Evolutionary conservation across 2,329 filamentous ascomycete genomes (phyloP).

Genomic region (Mycocentrospora acerina): DNA sequence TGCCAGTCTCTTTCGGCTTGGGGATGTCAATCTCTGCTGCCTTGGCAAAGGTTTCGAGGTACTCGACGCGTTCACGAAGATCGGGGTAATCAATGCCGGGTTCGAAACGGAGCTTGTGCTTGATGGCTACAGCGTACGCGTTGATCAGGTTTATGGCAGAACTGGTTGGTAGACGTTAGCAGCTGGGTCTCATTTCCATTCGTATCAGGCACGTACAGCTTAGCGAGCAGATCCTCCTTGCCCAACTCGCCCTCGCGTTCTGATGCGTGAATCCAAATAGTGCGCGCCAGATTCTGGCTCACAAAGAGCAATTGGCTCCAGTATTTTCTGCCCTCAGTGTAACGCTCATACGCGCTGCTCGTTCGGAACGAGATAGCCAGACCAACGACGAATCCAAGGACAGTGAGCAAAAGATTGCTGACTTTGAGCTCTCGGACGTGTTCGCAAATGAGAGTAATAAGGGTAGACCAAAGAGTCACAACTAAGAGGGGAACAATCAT

Average conservation of each 20-base stretch:
- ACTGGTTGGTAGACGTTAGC: constrained; percentile 27
- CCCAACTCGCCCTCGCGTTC: constrained; percentile 60
- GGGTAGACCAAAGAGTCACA: constrained; percentile 65
- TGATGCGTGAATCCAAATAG: constrained; percentile 77
- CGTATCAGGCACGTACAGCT: constrained; percentile 51
- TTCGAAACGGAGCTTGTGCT: constrained; percentile 82
- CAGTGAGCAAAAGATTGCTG: constrained; percentile 69
- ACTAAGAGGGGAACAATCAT: constrained; percentile 69
- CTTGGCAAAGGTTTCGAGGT: constrained; percentile 75
- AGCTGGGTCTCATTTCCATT: no score
- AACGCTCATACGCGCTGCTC: constrained; percentile 74
- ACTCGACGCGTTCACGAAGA: constrained; percentile 66
- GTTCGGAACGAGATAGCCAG: constrained; percentile 76
- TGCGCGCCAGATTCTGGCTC: constrained; percentile 62
- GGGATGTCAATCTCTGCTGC: constrained; percentile 51
- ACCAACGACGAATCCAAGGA: constrained; percentile 80
- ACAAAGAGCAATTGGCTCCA: constrained; percentile 61
- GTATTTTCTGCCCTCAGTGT: constrained; percentile 61
- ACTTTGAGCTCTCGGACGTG: constrained; percentile 55
- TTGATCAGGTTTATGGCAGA: constrained; percentile 76
- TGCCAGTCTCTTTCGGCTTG: constrained; percentile 27
- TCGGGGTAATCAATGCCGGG: constrained; percentile 78
- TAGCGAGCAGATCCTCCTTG: constrained; percentile 69
- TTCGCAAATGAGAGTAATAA: constrained; percentile 56
- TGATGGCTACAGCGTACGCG: constrained; percentile 74